Base-by-base conservation (phyloP, 2,329 filamentous ascomycete genomes). In the Scolecobasidium constrictum region DNA sequence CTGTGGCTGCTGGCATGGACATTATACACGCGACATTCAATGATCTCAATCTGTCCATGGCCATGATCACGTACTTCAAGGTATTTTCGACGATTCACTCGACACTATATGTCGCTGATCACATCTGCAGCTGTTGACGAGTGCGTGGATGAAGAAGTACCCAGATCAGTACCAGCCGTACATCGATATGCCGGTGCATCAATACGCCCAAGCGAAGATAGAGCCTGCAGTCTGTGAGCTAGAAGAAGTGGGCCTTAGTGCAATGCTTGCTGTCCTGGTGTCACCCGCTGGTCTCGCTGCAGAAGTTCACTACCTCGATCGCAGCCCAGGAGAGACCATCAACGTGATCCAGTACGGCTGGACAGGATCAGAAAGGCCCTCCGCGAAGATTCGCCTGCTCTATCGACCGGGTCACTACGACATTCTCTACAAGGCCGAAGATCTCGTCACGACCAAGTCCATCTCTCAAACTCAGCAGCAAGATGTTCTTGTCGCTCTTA, bases 291-390 rank as follows among this genome's bases (percentile, higher is more conserved):
- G 79, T 13, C 77, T 95, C 49, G 78, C 81, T 4, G 75, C 96
- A 16, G 86, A 95, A 56, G 84, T 96, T 48, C 78, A 86, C 42
- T 95, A 96, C 57, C 76, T 98, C 6, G 92, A 96, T 58, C 78
- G 86, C 52, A 94, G 84, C 53, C 70, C 78, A 36, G 88, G 87
- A 15, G 72, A 75, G 37, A 73, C 83, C 53, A 85, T 86, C 53
- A 94, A 85, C 56, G 21, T 35, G 26, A 31, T 31, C 26, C 26
- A 31, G n/a, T 36, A 36, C 35, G 17, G n/a, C n/a, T 36, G 13
- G 26, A 9, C 26, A 7, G 26, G 26, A 31, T 7, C 26, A 7
- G 17, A 26, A 18, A 74, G 71, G 40, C 57, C 58, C 73, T 47
- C 72, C 71, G 56, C 88, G 66, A 73, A 79, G 67, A 58, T 93